Evolutionary conservation across 495 filamentous ascomycete species (phyloP).

Genomic region (Talaromyces liani): DNA sequence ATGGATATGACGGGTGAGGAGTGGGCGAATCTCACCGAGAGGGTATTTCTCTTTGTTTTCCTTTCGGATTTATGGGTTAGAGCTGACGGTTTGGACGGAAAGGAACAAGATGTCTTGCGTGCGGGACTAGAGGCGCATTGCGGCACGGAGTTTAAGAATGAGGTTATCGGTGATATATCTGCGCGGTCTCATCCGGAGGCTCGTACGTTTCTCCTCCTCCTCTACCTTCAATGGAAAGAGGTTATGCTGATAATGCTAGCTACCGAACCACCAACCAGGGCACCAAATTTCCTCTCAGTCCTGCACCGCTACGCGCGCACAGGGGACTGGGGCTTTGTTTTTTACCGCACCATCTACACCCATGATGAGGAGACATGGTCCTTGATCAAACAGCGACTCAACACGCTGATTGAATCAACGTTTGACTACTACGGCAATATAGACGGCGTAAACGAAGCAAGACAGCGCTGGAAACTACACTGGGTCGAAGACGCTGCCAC

Average conservation of each 20-base stretch:
- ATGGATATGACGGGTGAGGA: slow-evolving; percentile 6
- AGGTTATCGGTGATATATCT: slow-evolving; percentile 1
- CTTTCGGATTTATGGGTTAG: neutral
- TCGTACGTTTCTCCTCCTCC: neutral
- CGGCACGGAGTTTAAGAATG: slow-evolving; percentile 9
- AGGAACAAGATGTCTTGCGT: slow-evolving; percentile 4
- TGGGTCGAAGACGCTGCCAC: neutral
- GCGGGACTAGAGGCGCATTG: slow-evolving; percentile 6
- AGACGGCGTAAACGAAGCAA: slow-evolving; percentile 1
- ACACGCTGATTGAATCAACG: neutral
- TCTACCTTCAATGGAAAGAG: neutral
- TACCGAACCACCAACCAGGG: neutral
- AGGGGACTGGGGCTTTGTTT: neutral
- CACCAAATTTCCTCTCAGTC: neutral
- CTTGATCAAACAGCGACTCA: neutral
- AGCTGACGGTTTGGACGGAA: neutral
- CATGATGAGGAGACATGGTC: slow-evolving; percentile 2
- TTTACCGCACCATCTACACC: slow-evolving; percentile 3
- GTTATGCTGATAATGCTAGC: neutral
- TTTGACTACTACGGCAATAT: slow-evolving; percentile 5
- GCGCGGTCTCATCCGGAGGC: neutral
- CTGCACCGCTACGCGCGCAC: neutral
- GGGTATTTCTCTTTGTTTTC: neutral
- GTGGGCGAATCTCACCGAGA: neutral
- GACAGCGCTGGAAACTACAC: slow-evolving; percentile 4